Percentiles rank a stretch among this genome's conserved stretches.
Conservation (phyloP, 495 filamentous ascomycete genomes). For the Penicillium coprophilum region DNA sequence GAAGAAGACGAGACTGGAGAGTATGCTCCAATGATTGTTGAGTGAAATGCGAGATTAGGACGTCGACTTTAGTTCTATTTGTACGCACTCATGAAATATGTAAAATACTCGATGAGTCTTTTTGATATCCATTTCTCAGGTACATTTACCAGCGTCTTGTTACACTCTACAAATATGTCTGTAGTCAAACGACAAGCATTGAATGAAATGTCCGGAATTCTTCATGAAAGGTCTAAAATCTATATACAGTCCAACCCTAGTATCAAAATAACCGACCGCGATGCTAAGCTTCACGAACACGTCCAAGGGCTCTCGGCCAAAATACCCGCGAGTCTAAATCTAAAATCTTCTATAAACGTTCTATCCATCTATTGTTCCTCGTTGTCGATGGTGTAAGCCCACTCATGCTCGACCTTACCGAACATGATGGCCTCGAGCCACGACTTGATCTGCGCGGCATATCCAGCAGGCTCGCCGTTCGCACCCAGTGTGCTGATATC, state of each 20-base stretch:
- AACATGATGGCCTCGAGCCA: constrained; percentile 88
- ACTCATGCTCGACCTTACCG: constrained; percentile 74
- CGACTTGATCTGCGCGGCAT: constrained; percentile 68
- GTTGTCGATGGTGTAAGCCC: constrained; percentile 74
- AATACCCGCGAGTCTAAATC: background rate
- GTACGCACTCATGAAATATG: background rate
- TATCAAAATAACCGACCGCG: constrained; percentile 1
- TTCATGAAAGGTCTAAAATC: constrained; percentile 8
- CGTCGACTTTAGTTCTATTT: background rate
- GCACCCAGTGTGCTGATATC: constrained; percentile 66
- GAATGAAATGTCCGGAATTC: background rate
- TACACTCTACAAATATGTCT: background rate
- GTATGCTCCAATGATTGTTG: constrained; percentile 80
- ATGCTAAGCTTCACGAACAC: background rate
- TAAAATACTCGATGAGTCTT: background rate
- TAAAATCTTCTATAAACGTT: background rate
- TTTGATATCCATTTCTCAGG: background rate
- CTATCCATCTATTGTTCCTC: constrained; percentile 38
- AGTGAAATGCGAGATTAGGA: constrained; percentile 33
- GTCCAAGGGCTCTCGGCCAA: background rate
- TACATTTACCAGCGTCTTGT: background rate
- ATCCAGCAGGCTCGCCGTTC: constrained; percentile 59
- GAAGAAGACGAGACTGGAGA: constrained; percentile 85
- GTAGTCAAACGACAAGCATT: background rate
- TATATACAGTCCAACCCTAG: constrained; percentile 8